Conservation (phyloP, 345 rosid species). For the Eucalyptus victrix region DNA sequence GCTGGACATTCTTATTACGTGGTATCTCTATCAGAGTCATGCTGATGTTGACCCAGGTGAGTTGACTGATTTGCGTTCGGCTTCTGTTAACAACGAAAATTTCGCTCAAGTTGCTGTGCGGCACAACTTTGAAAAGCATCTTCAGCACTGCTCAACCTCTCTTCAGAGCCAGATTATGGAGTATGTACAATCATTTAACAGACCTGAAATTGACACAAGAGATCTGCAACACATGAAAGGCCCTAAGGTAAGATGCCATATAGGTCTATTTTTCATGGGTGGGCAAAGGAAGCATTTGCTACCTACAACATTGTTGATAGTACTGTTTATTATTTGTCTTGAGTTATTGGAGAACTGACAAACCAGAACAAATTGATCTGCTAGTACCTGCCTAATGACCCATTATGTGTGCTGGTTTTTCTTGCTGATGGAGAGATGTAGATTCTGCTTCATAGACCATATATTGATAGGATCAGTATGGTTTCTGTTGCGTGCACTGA, state of each 20-base stretch:
- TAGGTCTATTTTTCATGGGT: background rate
- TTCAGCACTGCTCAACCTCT: constrained; percentile 34
- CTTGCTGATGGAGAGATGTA: background rate
- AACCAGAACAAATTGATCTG: background rate
- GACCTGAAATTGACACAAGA: constrained; percentile 17
- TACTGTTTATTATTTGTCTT: background rate
- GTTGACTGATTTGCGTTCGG: constrained; percentile 85
- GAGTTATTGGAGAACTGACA: background rate
- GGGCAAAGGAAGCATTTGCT: background rate
- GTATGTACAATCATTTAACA: constrained; percentile 29
- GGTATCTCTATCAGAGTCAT: constrained; percentile 62
- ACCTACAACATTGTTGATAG: background rate
- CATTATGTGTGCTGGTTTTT: background rate
- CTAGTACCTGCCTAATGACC: background rate
- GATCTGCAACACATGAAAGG: constrained; percentile 31
- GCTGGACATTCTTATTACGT: constrained; percentile 74
- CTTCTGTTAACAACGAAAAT: constrained; percentile 70
- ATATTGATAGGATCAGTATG: background rate
- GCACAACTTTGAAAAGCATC: constrained; percentile 39
- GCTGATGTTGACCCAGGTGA: constrained; percentile 64
- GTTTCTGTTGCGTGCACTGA: background rate
- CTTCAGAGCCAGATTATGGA: constrained; percentile 50
- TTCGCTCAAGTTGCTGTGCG: constrained; percentile 76
- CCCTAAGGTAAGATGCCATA: constrained; percentile 50
- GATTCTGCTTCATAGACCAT: background rate